These are phyloP conservation scores for Diaporthe citriasiana DNA, from an alignment of 2,329 filamentous ascomycete genomes.

Conservation along the genomic window DNA sequence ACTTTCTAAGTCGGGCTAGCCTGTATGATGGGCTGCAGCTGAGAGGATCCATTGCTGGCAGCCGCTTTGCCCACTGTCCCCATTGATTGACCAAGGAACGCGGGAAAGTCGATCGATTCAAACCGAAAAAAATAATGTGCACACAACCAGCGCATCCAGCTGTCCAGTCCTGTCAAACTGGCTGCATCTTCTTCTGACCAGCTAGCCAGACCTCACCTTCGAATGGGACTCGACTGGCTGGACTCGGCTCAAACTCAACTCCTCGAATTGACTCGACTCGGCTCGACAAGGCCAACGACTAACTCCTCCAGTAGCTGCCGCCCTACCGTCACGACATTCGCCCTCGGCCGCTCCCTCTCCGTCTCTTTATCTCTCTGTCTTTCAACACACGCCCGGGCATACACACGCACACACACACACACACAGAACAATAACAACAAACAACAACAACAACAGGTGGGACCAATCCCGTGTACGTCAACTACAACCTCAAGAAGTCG, in stretches of 20 bases:
- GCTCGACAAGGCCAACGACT: constrained; percentile 4
- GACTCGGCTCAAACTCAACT: constrained; percentile 16
- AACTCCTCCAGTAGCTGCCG: neutral
- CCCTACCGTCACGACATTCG: constrained; percentile 17
- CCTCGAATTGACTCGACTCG: constrained; percentile 17
- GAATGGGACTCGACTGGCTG: constrained; percentile 9
- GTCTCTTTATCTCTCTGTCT: neutral
- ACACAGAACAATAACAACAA: constrained; percentile 6
- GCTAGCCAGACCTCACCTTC: constrained; percentile 9
- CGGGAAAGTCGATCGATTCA: constrained; percentile 43
- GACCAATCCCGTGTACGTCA: constrained; percentile 22
- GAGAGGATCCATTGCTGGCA: constrained; percentile 36
- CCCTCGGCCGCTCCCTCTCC: neutral
- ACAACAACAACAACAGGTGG: constrained; percentile 18
- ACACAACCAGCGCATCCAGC: constrained; percentile 17
- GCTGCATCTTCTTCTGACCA: constrained; percentile 25
- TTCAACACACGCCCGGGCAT: constrained; percentile 5
- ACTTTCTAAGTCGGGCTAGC: constrained; percentile 36
- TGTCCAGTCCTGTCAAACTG: constrained; percentile 25
- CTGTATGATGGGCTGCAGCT: constrained; percentile 33
- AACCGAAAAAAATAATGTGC: constrained; percentile 34
- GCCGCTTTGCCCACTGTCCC: constrained; percentile 17
- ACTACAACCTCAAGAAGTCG: neutral
- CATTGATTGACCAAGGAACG: constrained; percentile 41
- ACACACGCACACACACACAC: neutral